Evolutionary conservation across 331 rosid genomes (phyloP).

Genomic region (Malus hybrid): DNA sequence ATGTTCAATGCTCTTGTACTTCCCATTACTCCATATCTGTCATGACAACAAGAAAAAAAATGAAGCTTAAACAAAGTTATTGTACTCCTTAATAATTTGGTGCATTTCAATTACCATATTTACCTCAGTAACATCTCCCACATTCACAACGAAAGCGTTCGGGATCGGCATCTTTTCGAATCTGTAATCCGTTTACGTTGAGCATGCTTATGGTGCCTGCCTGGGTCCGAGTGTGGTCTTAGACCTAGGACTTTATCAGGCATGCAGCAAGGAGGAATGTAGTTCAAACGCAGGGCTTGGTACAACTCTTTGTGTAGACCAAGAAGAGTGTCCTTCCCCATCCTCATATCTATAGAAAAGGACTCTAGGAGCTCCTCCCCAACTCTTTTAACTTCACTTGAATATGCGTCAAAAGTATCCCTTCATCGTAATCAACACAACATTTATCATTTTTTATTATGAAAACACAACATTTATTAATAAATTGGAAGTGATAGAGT

Average conservation of each 20-base stretch:
- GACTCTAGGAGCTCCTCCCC: slow-evolving; percentile 17
- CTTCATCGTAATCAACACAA: not conserved
- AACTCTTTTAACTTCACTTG: slow-evolving; percentile 23
- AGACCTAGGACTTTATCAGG: slow-evolving; percentile 31
- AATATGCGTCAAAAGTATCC: slow-evolving; percentile 21
- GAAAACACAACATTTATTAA: too few species aligned
- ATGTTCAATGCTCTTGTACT: slow-evolving; percentile 16
- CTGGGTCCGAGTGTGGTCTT: slow-evolving; percentile 28
- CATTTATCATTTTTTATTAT: too few species aligned
- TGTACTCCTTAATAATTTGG: too few species aligned
- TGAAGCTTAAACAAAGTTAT: not conserved
- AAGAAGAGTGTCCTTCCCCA: slow-evolving; percentile 20
- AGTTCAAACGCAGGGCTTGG: slow-evolving; percentile 19
- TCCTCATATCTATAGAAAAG: slow-evolving; percentile 21
- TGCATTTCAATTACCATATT: not conserved
- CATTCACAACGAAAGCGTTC: slow-evolving; percentile 33
- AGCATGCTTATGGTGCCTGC: slow-evolving; percentile 30
- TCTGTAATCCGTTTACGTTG: slow-evolving; percentile 20
- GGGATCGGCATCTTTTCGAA: slow-evolving; percentile 20
- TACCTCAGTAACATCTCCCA: slow-evolving; percentile 34
- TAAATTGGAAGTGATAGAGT: too few species aligned
- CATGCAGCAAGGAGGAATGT: slow-evolving; percentile 29
- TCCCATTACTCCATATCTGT: slow-evolving; percentile 24
- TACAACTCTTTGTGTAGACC: slow-evolving; percentile 15
- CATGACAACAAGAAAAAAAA: not conserved